phyloP scores from a whole-genome alignment of 345 rosid species.

The Bruguiera sexangula region DNA sequence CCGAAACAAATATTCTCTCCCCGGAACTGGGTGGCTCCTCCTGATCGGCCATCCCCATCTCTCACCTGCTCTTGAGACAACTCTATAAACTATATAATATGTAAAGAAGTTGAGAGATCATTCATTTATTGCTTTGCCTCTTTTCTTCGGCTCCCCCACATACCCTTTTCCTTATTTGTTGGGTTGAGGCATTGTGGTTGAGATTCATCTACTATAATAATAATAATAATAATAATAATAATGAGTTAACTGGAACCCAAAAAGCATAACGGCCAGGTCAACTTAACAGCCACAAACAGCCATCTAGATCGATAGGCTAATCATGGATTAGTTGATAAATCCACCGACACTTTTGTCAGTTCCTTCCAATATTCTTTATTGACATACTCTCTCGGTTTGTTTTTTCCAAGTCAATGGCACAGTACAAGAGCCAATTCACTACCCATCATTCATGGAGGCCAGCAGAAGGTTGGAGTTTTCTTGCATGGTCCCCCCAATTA shows the following conservation, averaged over 20 bases:
- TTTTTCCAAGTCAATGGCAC: background rate
- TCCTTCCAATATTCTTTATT: constrained; percentile 25
- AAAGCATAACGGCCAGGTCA: constrained; percentile 36
- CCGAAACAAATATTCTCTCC: constrained; percentile 80
- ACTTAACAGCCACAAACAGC: constrained; percentile 29
- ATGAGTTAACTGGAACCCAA: constrained; percentile 9
- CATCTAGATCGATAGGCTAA: constrained; percentile 41
- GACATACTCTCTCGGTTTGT: background rate
- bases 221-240: background rate
- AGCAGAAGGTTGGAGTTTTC: constrained; percentile 39
- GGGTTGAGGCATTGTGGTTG: constrained; percentile 13
- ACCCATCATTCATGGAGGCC: constrained; percentile 24
- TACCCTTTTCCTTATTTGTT: constrained; percentile 16
- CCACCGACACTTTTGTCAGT: constrained; percentile 33
- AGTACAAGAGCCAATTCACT: constrained; percentile 21
- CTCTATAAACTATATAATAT: constrained; percentile 13
- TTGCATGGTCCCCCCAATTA: constrained; percentile 40
- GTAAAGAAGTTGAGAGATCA: constrained; percentile 11
- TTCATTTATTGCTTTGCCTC: constrained; percentile 9
- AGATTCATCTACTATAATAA: constrained; percentile 9
- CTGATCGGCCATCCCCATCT: constrained; percentile 47
- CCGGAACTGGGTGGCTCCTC: constrained; percentile 45
- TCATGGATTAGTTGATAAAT: constrained; percentile 36
- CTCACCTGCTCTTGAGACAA: constrained; percentile 26
- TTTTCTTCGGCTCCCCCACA: constrained; percentile 13